Base-by-base conservation (phyloP, 306 rosid genomes). In the Rosa multiflora region DNA sequence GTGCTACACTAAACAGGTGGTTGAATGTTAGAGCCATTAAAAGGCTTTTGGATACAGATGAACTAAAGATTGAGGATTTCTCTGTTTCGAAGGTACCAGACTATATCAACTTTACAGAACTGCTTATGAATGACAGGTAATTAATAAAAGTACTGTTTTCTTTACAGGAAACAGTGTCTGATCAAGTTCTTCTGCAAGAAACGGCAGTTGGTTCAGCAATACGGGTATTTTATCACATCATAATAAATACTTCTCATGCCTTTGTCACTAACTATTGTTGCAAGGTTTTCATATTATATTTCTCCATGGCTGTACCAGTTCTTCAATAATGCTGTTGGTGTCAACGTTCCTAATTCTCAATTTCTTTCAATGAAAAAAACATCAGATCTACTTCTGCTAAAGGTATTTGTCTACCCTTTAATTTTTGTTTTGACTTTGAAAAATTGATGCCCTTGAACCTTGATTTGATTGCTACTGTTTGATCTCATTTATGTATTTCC, bases 311-410 rank as follows among this genome's bases (percentile, higher is more conserved):
- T 73, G 58, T 74, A 9, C 51, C 86, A 90, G 97, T 76, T 88
- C 79, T 93, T 93, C 80, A 78, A 85, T 76, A 78, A 68, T 70
- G 82, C 83, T 42, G 76, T 88, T 72, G 94, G 96, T 64, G 76
- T 93, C 76, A 79, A 77, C 6, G 85, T 89, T 43, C 90, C 97
- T 11, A 87, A 86, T 63, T 78, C 92, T 64, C 92, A 84, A 40
- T 90, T 64, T 80, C 81, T 84, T 77, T 87, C 90, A 51, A 39
- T 91, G 78, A 87, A 85, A 70, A 81, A 83, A 73, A 88, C 92
- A 37, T 87, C 97, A 29, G 94, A 91, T 84, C 77, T 90, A 62
- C 85, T 90, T 71, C 85, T 90, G 78, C 79, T 87, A 73, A 90
- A 88, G 92, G 94, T 93, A 81, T 51, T 44, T 63, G 13, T 78